A percentile compares a stretch with the other conserved stretches of the same genome.
phyloP scores from a whole-genome alignment of 2,329 filamentous ascomycete species.

The Rutstroemia sp. region DNA sequence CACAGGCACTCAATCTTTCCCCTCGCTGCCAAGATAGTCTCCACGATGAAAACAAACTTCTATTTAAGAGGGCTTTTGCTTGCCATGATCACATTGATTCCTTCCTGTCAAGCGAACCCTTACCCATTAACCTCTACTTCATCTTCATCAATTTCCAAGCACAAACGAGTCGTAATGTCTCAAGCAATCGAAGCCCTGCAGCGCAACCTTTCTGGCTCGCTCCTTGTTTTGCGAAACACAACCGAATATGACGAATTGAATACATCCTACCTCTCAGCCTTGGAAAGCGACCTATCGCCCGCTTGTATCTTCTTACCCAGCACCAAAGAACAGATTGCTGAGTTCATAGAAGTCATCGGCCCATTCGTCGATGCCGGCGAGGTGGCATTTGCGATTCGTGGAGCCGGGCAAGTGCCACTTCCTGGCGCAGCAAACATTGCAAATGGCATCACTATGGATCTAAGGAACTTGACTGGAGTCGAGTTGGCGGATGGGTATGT shows the following conservation, averaged over 20 bases:
- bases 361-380: neutral
- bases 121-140: too few species aligned
- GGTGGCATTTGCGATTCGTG: neutral
- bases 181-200: too few species aligned
- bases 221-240: neutral
- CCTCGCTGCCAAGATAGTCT: too few species aligned
- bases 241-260: neutral
- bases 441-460: constrained; percentile 1
- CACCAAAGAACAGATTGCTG: neutral
- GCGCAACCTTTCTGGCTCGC: too few species aligned
- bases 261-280: neutral
- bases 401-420: neutral
- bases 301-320: neutral
- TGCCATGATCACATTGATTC: too few species aligned
- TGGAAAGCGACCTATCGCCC: neutral
- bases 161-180: too few species aligned
- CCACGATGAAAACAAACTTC: too few species aligned
- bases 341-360: neutral
- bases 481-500: too few species aligned
- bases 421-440: neutral
- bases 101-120: too few species aligned
- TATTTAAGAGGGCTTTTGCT: too few species aligned
- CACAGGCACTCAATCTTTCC: too few species aligned
- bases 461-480: neutral
- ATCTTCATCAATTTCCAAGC: too few species aligned